Evolutionary conservation across 2,329 filamentous ascomycete genomes (phyloP).

Genomic region (Paecilomyces sp.): DNA sequence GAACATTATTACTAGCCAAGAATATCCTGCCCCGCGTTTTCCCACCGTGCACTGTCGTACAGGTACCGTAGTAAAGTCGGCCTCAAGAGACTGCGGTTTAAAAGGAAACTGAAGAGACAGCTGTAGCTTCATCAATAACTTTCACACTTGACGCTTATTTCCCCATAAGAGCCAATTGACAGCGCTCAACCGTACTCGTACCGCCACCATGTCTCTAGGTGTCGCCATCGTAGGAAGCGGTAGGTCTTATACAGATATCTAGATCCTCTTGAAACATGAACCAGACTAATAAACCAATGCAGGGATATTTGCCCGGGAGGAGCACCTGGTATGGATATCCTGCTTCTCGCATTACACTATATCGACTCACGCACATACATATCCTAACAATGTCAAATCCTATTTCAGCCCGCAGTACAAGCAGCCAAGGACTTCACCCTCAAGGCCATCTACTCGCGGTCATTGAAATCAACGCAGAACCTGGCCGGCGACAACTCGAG

Average conservation of each 20-base stretch:
- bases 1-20: background rate
- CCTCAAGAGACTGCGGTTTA: background rate
- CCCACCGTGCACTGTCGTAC: background rate
- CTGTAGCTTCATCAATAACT: background rate
- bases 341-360: background rate
- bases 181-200: background rate
- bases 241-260: constrained; percentile 9
- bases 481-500: constrained; percentile 24
- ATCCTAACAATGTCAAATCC: constrained; percentile 1
- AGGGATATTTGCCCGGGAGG: constrained; percentile 52
- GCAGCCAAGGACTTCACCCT: constrained; percentile 38
- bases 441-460: constrained; percentile 55
- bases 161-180: background rate
- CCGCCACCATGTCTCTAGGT: constrained; percentile 30
- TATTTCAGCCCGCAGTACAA: constrained; percentile 43
- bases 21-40: background rate
- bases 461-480: constrained; percentile 45
- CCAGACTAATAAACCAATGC: constrained; percentile 1
- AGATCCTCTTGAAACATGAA: background rate
- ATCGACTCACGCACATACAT: background rate
- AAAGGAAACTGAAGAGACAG: background rate
- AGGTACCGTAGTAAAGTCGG: background rate
- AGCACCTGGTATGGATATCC: constrained; percentile 40
- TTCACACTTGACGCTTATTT: background rate
- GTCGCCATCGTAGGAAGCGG: constrained; percentile 50